These are phyloP conservation scores for Tetrapisispora phaffii DNA, from an alignment of 805 yeast species.

Conservation along the genomic window DNA sequence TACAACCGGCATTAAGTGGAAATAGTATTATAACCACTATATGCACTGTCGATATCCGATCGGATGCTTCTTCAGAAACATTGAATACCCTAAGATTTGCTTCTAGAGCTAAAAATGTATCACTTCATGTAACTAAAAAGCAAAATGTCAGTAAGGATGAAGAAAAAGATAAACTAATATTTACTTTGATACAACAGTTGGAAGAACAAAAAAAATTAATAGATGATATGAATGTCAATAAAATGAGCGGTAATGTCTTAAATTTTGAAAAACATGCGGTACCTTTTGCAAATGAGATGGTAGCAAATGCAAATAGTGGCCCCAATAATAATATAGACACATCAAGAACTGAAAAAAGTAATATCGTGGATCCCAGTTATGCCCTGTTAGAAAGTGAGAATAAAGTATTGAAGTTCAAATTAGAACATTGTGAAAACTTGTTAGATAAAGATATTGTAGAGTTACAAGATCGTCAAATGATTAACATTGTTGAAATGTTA, in stretches of 20 bases:
- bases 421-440: constrained; percentile 59
- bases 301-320: too few species aligned
- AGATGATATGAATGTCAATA: neutral
- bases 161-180: constrained; percentile 44
- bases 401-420: constrained; percentile 49
- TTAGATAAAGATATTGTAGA: constrained; percentile 52
- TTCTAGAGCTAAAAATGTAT: constrained; percentile 62
- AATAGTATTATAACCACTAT: constrained; percentile 72
- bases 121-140: constrained; percentile 53
- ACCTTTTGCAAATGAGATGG: constrained; percentile 1
- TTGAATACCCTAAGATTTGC: constrained; percentile 85
- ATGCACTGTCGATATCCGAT: constrained; percentile 73
- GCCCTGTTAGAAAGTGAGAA: constrained; percentile 53
- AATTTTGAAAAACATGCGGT: constrained; percentile 5
- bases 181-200: constrained; percentile 48
- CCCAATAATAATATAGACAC: neutral
- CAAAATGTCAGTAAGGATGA: constrained; percentile 26
- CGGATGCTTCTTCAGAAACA: constrained; percentile 61
- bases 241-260: neutral
- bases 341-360: constrained; percentile 2
- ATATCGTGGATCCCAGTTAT: constrained; percentile 24
- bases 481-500: constrained; percentile 51
- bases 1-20: constrained; percentile 90
- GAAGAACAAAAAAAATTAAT: constrained; percentile 39
- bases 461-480: constrained; percentile 39